Evolutionary conservation across 164 flowering plant genomes (phyloP).

Genomic region (Chloranthus sessilifolius): DNA sequence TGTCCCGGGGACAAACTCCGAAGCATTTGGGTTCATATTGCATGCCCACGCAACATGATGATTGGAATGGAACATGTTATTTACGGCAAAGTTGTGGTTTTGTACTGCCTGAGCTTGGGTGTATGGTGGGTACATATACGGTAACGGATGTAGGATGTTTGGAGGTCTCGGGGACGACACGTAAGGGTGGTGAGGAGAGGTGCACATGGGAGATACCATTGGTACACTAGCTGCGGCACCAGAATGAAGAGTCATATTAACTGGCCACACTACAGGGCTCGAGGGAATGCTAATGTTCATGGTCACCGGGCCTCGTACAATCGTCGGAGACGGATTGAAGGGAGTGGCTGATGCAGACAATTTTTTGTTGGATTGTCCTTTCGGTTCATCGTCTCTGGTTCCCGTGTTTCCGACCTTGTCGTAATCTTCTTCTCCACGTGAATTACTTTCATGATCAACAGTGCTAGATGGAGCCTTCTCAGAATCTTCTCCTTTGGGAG

Average conservation of each 20-base stretch:
- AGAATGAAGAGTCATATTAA: conserved; percentile 75
- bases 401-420: conserved; percentile 4
- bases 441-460: conserved; percentile 20
- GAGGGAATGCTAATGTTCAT: conserved; percentile 59
- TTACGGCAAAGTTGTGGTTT: conserved; percentile 44
- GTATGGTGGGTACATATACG: conserved; percentile 75
- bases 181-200: conserved; percentile 77
- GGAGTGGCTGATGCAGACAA: conserved; percentile 96
- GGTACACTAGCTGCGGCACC: conserved; percentile 49
- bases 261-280: conserved; percentile 68
- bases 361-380: conserved; percentile 46
- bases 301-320: conserved; percentile 45
- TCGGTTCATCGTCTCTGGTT: conserved; percentile 5
- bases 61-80: conserved; percentile 56
- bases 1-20: conserved; percentile 61
- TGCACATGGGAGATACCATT: conserved; percentile 48
- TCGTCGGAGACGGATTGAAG: conserved; percentile 64
- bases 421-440: conserved; percentile 39
- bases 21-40: conserved; percentile 48
- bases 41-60: conserved; percentile 80
- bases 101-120: conserved; percentile 63
- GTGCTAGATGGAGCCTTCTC: conserved; percentile 22
- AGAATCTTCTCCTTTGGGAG: conserved; percentile 14
- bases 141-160: conserved; percentile 73
- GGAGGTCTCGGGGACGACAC: conserved; percentile 87